Percentiles rank a stretch among this genome's conserved stretches.
phyloP scores from a whole-genome alignment of 345 rosid species.

The Chamaenerion angustifolium region DNA sequence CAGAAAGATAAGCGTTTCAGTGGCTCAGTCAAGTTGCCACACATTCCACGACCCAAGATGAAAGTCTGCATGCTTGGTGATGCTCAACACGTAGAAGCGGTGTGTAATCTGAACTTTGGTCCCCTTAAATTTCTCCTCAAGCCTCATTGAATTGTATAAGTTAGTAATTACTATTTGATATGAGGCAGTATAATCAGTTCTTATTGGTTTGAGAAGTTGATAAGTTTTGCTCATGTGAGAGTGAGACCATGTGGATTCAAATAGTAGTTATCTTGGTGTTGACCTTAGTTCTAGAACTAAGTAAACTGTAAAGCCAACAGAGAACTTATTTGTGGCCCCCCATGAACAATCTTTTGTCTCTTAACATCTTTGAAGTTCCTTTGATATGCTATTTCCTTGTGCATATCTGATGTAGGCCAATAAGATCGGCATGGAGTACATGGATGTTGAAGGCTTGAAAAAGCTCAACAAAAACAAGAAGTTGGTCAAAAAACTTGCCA shows the following conservation, averaged over 20 bases:
- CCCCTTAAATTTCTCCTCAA: neutral
- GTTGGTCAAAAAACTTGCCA: conserved; percentile 28
- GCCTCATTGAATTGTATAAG: neutral
- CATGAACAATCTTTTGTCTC: neutral
- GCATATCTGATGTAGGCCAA: conserved; percentile 11
- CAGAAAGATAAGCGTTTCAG: conserved; percentile 7
- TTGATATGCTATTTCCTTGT: neutral
- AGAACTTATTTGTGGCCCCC: neutral
- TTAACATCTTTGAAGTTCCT: neutral
- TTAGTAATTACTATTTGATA: neutral
- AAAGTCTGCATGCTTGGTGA: conserved; percentile 9
- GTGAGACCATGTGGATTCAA: too few species aligned
- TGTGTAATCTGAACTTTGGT: neutral
- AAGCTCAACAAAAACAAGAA: conserved; percentile 32
- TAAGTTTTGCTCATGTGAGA: too few species aligned
- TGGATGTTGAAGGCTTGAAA: conserved; percentile 28
- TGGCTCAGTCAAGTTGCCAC: conserved; percentile 6
- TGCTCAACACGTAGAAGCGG: conserved; percentile 9
- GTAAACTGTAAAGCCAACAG: too few species aligned
- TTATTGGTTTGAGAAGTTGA: too few species aligned
- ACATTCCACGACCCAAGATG: conserved; percentile 2
- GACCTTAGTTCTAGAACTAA: too few species aligned
- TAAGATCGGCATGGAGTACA: conserved; percentile 18
- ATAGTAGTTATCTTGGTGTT: too few species aligned
- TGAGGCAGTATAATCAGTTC: neutral